phyloP scores from a whole-genome alignment of 1,284 basidiomycete genomes.

The Cryptococcus sp. region DNA sequence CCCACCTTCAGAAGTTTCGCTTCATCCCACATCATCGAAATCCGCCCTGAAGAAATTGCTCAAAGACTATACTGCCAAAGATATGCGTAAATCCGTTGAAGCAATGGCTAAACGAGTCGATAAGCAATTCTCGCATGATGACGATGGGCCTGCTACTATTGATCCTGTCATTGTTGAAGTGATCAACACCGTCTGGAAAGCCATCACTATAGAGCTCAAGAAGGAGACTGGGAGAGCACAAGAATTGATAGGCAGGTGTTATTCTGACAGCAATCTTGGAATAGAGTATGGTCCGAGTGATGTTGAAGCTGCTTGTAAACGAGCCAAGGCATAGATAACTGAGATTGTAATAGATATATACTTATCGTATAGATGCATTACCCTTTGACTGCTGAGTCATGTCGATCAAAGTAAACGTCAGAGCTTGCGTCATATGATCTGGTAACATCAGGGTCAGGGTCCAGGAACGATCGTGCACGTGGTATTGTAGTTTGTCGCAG shows the following conservation, averaged over 20 bases:
- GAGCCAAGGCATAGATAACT: conserved; percentile 23
- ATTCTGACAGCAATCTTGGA: conserved; percentile 62
- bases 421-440: too few relatives aligned
- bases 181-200: conserved; percentile 78
- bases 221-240: conserved; percentile 66
- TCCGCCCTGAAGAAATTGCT: conserved; percentile 74
- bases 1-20: conserved; percentile 70
- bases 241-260: conserved; percentile 69
- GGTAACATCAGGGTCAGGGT: too few relatives aligned
- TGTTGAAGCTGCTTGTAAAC: conserved; percentile 69
- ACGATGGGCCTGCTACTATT: conserved; percentile 7
- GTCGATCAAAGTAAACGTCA: too few relatives aligned
- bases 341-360: too few relatives aligned
- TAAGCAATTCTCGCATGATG: conserved; percentile 70
- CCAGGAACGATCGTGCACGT: too few relatives aligned
- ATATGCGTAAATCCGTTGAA: conserved; percentile 77
- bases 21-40: conserved; percentile 72
- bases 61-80: conserved; percentile 81
- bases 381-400: too few relatives aligned
- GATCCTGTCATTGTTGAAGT: conserved; percentile 54
- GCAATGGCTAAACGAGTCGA: conserved; percentile 84
- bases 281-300: conserved; percentile 73
- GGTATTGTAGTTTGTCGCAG: too few relatives aligned
- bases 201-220: conserved; percentile 74
- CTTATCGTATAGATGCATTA: too few relatives aligned